Percentiles rank a stretch among this genome's conserved stretches.
These are phyloP conservation scores for Diplodia corticola DNA, from an alignment of 2,329 filamentous ascomycete species.

Conservation along the genomic window DNA sequence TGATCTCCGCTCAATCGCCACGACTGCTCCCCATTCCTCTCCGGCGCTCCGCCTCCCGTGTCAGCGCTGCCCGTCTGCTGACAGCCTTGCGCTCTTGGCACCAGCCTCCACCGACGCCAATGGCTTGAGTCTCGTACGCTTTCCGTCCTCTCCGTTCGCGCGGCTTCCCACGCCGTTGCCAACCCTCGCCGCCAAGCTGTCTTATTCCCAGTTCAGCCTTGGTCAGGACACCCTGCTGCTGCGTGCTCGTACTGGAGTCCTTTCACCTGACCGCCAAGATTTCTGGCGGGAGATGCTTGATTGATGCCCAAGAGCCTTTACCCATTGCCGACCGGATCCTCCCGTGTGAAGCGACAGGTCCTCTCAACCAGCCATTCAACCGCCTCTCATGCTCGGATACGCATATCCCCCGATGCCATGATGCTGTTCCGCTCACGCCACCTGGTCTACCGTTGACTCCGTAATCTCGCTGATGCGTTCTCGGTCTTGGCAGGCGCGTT, in stretches of 20 bases:
- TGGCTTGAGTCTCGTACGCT: slow-evolving; percentile 1
- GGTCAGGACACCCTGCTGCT: neutral
- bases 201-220: neutral
- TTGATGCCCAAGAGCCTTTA: neutral
- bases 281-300: neutral
- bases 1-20: slow-evolving; percentile 8
- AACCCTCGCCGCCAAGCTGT: neutral
- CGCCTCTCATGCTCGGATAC: neutral
- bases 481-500: neutral
- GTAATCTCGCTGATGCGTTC: neutral
- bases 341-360: too few relatives aligned
- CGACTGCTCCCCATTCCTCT: too few relatives aligned
- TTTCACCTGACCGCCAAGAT: neutral
- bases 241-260: neutral
- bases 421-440: neutral
- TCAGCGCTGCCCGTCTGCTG: slow-evolving; percentile 13
- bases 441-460: neutral
- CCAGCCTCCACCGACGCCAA: slow-evolving; percentile 10
- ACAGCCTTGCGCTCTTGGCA: slow-evolving; percentile 10
- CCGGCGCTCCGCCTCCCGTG: neutral
- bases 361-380: neutral
- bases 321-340: neutral
- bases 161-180: slow-evolving; percentile 1
- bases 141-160: neutral
- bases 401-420: neutral